Evolutionary conservation across 495 filamentous ascomycete genomes (phyloP), one percentile per base, ranked within the genome.

Genomic region (Xylaria sp.): DNA sequence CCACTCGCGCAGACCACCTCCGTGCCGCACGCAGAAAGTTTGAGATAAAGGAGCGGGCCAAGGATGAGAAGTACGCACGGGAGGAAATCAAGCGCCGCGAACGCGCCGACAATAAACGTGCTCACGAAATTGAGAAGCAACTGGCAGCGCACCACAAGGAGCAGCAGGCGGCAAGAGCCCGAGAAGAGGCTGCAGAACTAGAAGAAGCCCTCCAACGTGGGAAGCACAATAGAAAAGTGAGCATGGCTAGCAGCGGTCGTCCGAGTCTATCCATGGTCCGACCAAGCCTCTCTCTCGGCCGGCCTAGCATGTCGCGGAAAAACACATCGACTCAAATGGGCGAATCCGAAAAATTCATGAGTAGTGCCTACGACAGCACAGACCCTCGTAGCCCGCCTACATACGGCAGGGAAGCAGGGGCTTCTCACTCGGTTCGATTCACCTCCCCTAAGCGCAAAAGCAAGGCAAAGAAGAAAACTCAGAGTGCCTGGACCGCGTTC

Each of bases 41-140:
- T 67, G 81, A 85, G 73, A 81, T 84, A 78, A 85, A 82, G 66
- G 85, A 88, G 74, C 78, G 80, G 7, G 84, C 79, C 68, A 88
- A 88, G 80, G 83, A 87, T 55, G 86, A 88, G 71, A 86, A 86
- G 73, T 84, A 84, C 61, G 86, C 83, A 48, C 85, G 84, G n/a
- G 85, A 87, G 68, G 81, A 86, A 80, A 83, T 88, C 73, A 80
- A 79, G 73, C 85, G 82, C 68, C 82, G 84, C 12, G 83, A 86
- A 72, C 81, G 83, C 37, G 80, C 80, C 33, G 81, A 85, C 62
- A 83, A 77, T 72, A 84, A 85, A 79, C 80, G 82, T 50, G 83
- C 83, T 24, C 76, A 69, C 31, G 80, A 82, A 53, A 75, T 81
- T 52, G 83, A 85, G 71, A 82, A 76, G 71, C 79, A 78, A 21